Percentiles rank a stretch among this genome's conserved stretches.
Evolutionary conservation across 2,329 filamentous ascomycete genomes (phyloP).

Genomic region (Aureobasidium pullulans): DNA sequence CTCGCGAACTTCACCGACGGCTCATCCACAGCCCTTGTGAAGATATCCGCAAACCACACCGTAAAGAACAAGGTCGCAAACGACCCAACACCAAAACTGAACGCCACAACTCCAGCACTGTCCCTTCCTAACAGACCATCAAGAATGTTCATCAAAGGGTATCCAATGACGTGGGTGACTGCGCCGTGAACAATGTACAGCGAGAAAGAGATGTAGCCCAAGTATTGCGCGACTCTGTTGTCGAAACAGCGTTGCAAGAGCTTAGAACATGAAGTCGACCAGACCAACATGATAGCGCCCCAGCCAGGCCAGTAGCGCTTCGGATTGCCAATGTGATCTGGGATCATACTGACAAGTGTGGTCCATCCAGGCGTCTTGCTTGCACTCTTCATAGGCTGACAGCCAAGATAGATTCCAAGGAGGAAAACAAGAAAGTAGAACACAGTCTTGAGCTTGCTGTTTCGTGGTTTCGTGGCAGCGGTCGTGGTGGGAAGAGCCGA

Average conservation of each 20-base stretch:
- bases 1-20: slow-evolving; percentile 45
- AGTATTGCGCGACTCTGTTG: slow-evolving; percentile 45
- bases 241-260: slow-evolving; percentile 45
- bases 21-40: slow-evolving; percentile 50
- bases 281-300: background rate
- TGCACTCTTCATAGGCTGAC: background rate
- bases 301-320: slow-evolving; percentile 6
- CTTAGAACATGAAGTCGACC: background rate
- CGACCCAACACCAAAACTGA: slow-evolving; percentile 50
- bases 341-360: background rate
- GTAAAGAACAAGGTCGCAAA: slow-evolving; percentile 44
- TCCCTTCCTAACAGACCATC: slow-evolving; percentile 19
- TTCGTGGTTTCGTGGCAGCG: background rate
- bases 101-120: background rate
- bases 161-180: slow-evolving; percentile 45
- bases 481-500: background rate
- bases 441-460: background rate
- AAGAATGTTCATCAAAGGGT: slow-evolving; percentile 29
- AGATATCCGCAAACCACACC: slow-evolving; percentile 50
- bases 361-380: background rate
- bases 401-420: background rate
- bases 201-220: slow-evolving; percentile 54
- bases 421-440: background rate
- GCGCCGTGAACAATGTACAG: slow-evolving; percentile 56
- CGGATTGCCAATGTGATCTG: background rate